Conservation (phyloP, 805 yeast genomes). For the Kuraishia hungarica region DNA sequence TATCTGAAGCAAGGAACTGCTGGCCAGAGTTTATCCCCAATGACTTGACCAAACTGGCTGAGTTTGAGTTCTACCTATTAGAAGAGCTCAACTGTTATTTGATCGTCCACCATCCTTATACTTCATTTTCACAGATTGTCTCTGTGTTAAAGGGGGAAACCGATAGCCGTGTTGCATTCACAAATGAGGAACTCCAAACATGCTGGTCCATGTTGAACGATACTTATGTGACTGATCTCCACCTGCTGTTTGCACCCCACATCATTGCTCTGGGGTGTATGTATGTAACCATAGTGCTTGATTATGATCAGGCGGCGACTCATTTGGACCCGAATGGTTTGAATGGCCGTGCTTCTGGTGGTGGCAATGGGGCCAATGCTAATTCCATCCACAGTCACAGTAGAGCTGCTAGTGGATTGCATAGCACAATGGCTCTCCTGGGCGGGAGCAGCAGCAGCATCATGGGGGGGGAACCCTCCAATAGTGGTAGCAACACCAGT, state of each 20-base stretch:
- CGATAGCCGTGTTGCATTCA: constrained; percentile 19
- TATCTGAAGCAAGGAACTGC: constrained; percentile 74
- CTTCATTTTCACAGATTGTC: constrained; percentile 46
- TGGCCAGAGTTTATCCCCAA: constrained; percentile 96
- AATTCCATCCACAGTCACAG: background rate
- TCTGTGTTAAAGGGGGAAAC: constrained; percentile 30
- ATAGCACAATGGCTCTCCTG: background rate
- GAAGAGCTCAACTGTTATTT: constrained; percentile 76
- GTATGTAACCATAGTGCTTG: constrained; percentile 66
- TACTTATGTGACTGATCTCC: constrained; percentile 80
- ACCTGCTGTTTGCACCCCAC: constrained; percentile 82
- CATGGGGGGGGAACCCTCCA: background rate
- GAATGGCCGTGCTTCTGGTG: background rate
- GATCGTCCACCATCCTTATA: constrained; percentile 71
- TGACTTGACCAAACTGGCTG: constrained; percentile 86
- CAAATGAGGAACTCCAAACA: constrained; percentile 68
- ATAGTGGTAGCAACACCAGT: background rate
- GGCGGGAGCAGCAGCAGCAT: too few relatives aligned
- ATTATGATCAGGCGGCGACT: constrained; percentile 23
- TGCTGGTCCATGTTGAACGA: constrained; percentile 90
- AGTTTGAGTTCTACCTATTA: constrained; percentile 87
- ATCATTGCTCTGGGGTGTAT: constrained; percentile 74
- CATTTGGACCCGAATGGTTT: constrained; percentile 5
- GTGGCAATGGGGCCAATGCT: background rate
- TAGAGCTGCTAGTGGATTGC: background rate